Conservation (phyloP, 177 flowering plant genomes). For the Telopea speciosissima region DNA sequence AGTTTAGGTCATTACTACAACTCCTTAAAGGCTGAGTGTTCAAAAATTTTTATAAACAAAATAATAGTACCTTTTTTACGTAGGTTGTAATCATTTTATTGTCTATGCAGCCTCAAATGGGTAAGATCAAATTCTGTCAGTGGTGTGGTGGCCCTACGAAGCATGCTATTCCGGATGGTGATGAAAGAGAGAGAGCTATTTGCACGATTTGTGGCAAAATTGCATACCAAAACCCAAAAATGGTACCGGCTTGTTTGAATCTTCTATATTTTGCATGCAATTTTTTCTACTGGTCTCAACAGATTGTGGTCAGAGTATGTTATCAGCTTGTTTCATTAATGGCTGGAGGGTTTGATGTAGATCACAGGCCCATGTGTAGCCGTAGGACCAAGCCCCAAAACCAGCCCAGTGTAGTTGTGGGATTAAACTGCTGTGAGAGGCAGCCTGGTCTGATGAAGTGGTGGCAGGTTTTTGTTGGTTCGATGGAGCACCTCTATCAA, state of each 20-base stretch:
- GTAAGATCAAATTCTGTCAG: conserved; percentile 74
- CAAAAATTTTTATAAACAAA: background rate
- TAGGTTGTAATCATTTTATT: background rate
- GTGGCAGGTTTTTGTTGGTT: too few species aligned
- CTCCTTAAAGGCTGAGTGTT: background rate
- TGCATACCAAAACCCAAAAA: conserved; percentile 89
- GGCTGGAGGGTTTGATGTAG: too few species aligned
- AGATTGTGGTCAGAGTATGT: background rate
- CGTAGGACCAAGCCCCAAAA: too few species aligned
- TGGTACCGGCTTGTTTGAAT: conserved; percentile 43
- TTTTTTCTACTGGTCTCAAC: background rate
- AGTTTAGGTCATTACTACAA: background rate
- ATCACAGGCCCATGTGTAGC: too few species aligned
- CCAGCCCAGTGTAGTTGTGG: too few species aligned
- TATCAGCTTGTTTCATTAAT: background rate
- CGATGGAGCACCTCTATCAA: too few species aligned
- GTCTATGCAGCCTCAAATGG: conserved; percentile 36
- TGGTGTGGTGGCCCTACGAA: conserved; percentile 85
- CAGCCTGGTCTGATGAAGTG: too few species aligned
- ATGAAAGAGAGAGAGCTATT: conserved; percentile 77
- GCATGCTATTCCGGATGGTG: conserved; percentile 84
- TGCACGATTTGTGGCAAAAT: conserved; percentile 76
- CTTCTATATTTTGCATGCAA: background rate
- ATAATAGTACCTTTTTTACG: background rate
- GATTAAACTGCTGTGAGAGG: too few species aligned